A percentile compares a stretch with the other conserved stretches of the same genome.
These are phyloP conservation scores for Teratosphaeria zuluensis DNA, from an alignment of 2,329 filamentous ascomycete genomes.

Conservation along the genomic window DNA sequence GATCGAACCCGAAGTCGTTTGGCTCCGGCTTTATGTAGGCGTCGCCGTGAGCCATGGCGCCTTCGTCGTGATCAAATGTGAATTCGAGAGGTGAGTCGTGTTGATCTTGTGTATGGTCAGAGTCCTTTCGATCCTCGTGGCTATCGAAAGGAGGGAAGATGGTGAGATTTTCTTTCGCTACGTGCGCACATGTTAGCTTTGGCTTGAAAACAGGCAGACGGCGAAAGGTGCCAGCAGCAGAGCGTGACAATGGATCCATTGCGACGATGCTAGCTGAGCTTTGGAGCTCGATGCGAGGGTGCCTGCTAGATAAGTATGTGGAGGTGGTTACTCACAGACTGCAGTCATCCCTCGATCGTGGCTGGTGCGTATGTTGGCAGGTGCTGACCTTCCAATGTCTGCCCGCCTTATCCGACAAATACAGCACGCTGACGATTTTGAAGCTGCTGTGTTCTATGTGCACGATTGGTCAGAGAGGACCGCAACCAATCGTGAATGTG, in stretches of 20 bases:
- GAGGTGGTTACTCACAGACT: conserved; percentile 19
- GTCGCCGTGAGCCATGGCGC: conserved; percentile 42
- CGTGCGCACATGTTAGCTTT: conserved; percentile 4
- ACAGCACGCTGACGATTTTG: background rate
- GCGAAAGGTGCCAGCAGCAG: background rate
- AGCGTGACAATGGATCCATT: background rate
- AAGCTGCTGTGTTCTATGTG: background rate
- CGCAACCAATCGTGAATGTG: conserved; percentile 5
- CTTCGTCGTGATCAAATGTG: conserved; percentile 20
- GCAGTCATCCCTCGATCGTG: conserved; percentile 19
- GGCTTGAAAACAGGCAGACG: background rate
- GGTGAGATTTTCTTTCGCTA: conserved; percentile 16
- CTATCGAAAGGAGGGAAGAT: conserved; percentile 22
- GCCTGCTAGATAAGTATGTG: conserved; percentile 12
- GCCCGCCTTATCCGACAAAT: conserved; percentile 10
- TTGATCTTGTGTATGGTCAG: conserved; percentile 11
- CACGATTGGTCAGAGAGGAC: conserved; percentile 5
- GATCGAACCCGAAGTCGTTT: conserved; percentile 51
- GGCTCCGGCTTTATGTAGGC: conserved; percentile 58
- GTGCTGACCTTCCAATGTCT: conserved; percentile 8
- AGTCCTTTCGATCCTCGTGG: conserved; percentile 9
- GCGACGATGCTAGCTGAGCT: background rate
- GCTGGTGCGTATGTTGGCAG: conserved; percentile 9
- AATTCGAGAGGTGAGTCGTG: conserved; percentile 28
- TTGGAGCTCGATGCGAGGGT: background rate